phyloP scores from a whole-genome alignment of 2,329 filamentous ascomycete species.

The Fusarium foetens region DNA sequence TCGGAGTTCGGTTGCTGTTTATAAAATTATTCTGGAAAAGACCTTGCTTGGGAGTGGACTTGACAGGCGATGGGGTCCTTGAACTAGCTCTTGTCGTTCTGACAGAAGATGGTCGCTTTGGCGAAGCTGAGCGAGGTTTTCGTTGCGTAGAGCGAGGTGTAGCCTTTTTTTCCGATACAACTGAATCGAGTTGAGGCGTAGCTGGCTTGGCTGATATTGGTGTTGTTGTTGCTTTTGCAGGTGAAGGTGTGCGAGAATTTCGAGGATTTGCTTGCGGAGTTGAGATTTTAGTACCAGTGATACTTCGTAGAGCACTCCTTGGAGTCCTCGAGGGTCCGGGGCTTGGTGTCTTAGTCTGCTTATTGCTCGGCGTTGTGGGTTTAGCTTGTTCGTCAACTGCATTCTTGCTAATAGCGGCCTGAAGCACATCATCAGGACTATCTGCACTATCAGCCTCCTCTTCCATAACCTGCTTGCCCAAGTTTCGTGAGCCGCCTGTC shows the following conservation, averaged over 20 bases:
- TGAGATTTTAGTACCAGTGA: slow-evolving; percentile 53
- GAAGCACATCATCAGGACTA: slow-evolving; percentile 53
- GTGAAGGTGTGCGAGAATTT: slow-evolving; percentile 42
- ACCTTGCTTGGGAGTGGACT: slow-evolving; percentile 43
- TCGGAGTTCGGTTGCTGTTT: slow-evolving; percentile 69
- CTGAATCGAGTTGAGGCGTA: slow-evolving; percentile 36
- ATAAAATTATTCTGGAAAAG: slow-evolving; percentile 65
- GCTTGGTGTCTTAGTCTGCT: slow-evolving; percentile 55
- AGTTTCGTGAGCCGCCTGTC: slow-evolving; percentile 47
- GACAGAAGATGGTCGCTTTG: slow-evolving; percentile 24
- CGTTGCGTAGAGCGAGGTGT: slow-evolving; percentile 23
- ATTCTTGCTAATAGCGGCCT: slow-evolving; percentile 39
- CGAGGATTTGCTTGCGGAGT: slow-evolving; percentile 49
- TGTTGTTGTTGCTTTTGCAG: slow-evolving; percentile 35
- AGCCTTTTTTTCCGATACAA: slow-evolving; percentile 14
- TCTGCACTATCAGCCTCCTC: slow-evolving; percentile 64
- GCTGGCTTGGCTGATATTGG: slow-evolving; percentile 41
- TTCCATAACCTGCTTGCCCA: slow-evolving; percentile 68
- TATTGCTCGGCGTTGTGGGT: slow-evolving; percentile 47
- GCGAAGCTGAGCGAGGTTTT: slow-evolving; percentile 33
- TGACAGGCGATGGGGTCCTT: slow-evolving; percentile 41
- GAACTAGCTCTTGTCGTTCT: slow-evolving; percentile 27
- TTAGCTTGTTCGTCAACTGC: slow-evolving; percentile 31
- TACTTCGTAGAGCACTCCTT: slow-evolving; percentile 61
- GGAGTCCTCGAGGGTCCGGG: slow-evolving; percentile 65